Evolutionary conservation across 768 basidiomycete species (phyloP), one percentile per base, ranked within the genome.

Genomic region (Leucogyrophana mollusca): DNA sequence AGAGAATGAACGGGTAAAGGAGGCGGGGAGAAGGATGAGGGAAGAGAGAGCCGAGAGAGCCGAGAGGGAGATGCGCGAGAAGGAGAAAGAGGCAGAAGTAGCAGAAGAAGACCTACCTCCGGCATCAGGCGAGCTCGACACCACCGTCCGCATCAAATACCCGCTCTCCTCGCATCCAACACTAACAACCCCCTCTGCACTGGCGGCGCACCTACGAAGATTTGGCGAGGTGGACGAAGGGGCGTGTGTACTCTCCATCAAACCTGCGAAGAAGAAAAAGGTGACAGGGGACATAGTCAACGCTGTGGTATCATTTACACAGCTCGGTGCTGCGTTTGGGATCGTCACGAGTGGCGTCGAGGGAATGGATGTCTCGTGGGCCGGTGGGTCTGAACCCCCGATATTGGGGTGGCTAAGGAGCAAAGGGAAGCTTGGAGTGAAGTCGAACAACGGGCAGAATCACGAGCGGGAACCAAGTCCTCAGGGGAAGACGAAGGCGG

Each of bases 111-210:
- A 69, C n/a, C 78, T 79, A 8, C 79, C 84, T 3, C 86, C 85
- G 9, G 54, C 77, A 3, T 62, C 84, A 51, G 78, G 85, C 76
- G 64, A 78, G 2, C 73, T 83, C 22, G 90, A 91, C 53, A 89
- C 88, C 1, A 90, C 89, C 11, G 70, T 91, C 49, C 79, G 81
- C 43, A 61, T 92, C 52, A 90, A 85, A 64, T 92, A 81, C 60
- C 60, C 73, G 4, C 65, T 87, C 8, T 73, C 82, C 38, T 60
- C 73, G 1, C 77, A 81, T 51, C 82, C 65, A 16, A 38, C 34
- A 1, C 64, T 65, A 42, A 10, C 14, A 21, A 55, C 56, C 2
- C 36, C 58, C 11, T 45, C 55, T 4, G 53, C 61, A 6, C 39
- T 65, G 1, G 53, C 61, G 1, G 38, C 56, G 9, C 71, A 89